These are phyloP conservation scores for Linanthus parryae DNA, from an alignment of 148 eudicot genomes.

Conservation along the genomic window DNA sequence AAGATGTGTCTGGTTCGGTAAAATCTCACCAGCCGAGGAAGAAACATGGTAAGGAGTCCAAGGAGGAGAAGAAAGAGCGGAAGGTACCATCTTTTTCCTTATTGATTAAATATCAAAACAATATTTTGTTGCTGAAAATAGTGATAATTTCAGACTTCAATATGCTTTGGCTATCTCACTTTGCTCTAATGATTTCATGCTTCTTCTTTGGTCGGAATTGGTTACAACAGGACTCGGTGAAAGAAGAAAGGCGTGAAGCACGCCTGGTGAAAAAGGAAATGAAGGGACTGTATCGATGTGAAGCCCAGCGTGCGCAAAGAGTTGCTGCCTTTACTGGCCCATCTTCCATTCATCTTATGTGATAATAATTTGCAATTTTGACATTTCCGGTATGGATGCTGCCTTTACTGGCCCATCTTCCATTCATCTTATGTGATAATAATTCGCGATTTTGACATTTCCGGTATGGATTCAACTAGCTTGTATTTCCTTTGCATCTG, in stretches of 20 bases:
- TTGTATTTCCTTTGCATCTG: too few species aligned
- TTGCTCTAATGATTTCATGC: constrained; percentile 4
- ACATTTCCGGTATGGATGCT: too few species aligned
- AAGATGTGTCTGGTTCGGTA: constrained; percentile 26
- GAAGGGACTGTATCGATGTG: constrained; percentile 61
- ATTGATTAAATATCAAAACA: too few species aligned
- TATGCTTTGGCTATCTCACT: too few species aligned
- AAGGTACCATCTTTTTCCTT: constrained; percentile 43
- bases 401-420: too few species aligned
- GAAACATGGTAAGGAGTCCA: constrained; percentile 68
- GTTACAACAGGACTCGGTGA: constrained; percentile 63
- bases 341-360: constrained; percentile 85
- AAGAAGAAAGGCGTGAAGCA: constrained; percentile 86
- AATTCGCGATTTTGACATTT: too few species aligned
- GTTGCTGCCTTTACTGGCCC: constrained; percentile 86
- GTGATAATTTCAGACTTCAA: too few species aligned
- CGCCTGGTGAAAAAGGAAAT: constrained; percentile 69
- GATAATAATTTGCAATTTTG: too few species aligned
- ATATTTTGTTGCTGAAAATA: too few species aligned
- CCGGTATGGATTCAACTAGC: constrained; percentile 2
- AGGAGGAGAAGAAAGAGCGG: constrained; percentile 97
- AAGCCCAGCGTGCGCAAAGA: constrained; percentile 83
- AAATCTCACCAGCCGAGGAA: constrained; percentile 44
- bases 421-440: too few species aligned
- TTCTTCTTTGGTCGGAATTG: constrained; percentile 9